Evolutionary conservation across 2,329 filamentous ascomycete genomes (phyloP), one percentile per base, ranked within the genome.

Genomic region (Cladophialophora psammophila): DNA sequence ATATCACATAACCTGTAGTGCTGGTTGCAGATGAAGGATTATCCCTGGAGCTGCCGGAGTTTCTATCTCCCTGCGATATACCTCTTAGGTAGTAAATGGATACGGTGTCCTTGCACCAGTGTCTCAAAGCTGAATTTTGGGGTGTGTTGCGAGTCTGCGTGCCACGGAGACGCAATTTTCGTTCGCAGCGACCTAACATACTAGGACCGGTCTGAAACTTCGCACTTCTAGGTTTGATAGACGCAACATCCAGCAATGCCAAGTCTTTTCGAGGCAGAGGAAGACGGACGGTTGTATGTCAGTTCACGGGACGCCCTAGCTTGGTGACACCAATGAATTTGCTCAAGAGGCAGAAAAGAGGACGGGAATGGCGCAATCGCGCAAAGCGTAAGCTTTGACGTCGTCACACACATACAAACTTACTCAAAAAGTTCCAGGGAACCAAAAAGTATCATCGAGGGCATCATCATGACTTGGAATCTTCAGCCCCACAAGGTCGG

Each of bases 401-500:
- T 50, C 45, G 45, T 50, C 45, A 50, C 18, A 26, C 18, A 50
- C 18, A 26, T 6, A 8, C 18, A 50, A 50, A 9, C 45, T 20
- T 12, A 50, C 26, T 50, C 5, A 8, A 4, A 26, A 18, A 13
- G 15, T 26, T n/a, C 45, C 45, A 50, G 45, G 45, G 8, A 9
- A 26, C 45, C 40, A 42, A 42, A 42, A 42, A 42, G 8, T 42
- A 42, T 50, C 20, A 20, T 48, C n/a, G 5, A 50, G 45, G 26
- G 45, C 18, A 42, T 42, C 45, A 50, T 50, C 15, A 18, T 45
- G 18, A 50, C 45, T 2, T 50, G 6, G 45, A 26, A 26, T 18
- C n/a, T 50, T 20, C 45, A 50, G 53, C 53, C 53, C 53, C 53
- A 55, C 53, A 34, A 34, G 18, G 31, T 55, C 53, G 53, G 53